These are phyloP conservation scores for Mortierella sp. DNA, from an alignment of 371 early-diverging fungal species.

Conservation along the genomic window DNA sequence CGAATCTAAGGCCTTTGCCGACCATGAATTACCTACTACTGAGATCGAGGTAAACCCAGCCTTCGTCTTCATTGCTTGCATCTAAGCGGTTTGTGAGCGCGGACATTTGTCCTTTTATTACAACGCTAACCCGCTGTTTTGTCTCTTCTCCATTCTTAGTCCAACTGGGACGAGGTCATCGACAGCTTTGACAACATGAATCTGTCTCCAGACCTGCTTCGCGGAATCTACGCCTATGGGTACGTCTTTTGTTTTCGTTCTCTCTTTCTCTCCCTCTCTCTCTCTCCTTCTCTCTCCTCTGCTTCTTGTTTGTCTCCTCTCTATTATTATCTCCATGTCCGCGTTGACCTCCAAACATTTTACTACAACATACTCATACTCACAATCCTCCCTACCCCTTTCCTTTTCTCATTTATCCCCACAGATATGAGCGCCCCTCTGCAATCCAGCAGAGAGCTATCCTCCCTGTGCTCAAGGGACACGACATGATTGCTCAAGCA, in stretches of 20 bases:
- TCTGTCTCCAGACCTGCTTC: conserved; percentile 31
- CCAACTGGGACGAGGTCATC: conserved; percentile 69
- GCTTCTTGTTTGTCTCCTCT: not conserved
- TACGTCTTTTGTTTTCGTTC: conserved; percentile 23
- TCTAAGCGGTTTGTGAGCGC: not conserved
- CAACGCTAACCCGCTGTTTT: not conserved
- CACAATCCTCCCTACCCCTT: too few species aligned
- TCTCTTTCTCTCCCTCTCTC: too few species aligned
- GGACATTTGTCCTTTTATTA: too few species aligned
- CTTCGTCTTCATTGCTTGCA: too few species aligned
- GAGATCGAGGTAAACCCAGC: not conserved
- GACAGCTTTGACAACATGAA: conserved; percentile 42
- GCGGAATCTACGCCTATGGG: conserved; percentile 47
- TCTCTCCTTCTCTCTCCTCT: not conserved
- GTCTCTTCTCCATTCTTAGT: conserved; percentile 62
- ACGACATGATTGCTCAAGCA: conserved; percentile 93
- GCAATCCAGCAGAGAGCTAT: conserved; percentile 93
- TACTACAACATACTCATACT: not conserved
- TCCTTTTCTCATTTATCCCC: not conserved
- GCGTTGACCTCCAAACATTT: not conserved
- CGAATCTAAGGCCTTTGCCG: conserved; percentile 2
- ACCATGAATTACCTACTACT: conserved; percentile 4
- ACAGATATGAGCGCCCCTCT: conserved; percentile 86
- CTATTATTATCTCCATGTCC: not conserved
- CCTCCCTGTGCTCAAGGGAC: conserved; percentile 80